Percentiles rank a stretch among this genome's conserved stretches.
Evolutionary conservation across 495 filamentous ascomycete species (phyloP).

Genomic region (Acidiella bohemica): DNA sequence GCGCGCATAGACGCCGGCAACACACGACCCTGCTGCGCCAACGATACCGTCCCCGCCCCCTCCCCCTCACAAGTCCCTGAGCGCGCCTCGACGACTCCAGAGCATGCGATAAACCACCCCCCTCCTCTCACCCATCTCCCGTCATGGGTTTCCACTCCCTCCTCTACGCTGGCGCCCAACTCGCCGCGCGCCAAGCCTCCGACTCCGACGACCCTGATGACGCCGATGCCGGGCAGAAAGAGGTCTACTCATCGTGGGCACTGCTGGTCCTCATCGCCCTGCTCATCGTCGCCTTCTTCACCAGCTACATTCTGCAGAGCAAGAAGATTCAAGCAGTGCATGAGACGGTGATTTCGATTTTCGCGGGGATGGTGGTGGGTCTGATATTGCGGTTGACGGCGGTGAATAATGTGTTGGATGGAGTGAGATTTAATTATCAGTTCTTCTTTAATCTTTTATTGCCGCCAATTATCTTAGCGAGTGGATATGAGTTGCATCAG

Average conservation of each 20-base stretch:
- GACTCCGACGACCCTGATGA: conserved; percentile 17
- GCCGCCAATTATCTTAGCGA: conserved; percentile 92
- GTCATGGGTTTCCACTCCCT: conserved; percentile 11
- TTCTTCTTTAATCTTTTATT: conserved; percentile 98
- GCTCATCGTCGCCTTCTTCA: conserved; percentile 86
- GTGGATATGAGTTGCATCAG: conserved; percentile 93
- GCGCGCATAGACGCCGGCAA: too few relatives aligned
- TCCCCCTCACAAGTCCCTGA: too few relatives aligned
- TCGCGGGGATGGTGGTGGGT: conserved; percentile 94
- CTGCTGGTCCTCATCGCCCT: conserved; percentile 91
- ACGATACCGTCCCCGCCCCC: too few relatives aligned
- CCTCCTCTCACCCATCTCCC: conserved; percentile 2
- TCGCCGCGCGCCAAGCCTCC: conserved; percentile 12
- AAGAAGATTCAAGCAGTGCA: conserved; percentile 93
- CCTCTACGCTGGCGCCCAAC: conserved; percentile 5
- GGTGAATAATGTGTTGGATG: conserved; percentile 66
- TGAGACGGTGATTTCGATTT: conserved; percentile 95
- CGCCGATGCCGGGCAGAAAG: conserved; percentile 60
- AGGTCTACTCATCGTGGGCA: conserved; percentile 90
- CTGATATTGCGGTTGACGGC: conserved; percentile 71
- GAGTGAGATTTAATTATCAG: conserved; percentile 93
- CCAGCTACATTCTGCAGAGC: conserved; percentile 89
- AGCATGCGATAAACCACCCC: conserved; percentile 16
- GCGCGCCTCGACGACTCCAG: too few relatives aligned
- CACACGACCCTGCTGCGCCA: too few relatives aligned